Evolutionary conservation across 2,329 filamentous ascomycete species (phyloP), one percentile per base, ranked within the genome.

Genomic region (Colletotrichum zoysiae): DNA sequence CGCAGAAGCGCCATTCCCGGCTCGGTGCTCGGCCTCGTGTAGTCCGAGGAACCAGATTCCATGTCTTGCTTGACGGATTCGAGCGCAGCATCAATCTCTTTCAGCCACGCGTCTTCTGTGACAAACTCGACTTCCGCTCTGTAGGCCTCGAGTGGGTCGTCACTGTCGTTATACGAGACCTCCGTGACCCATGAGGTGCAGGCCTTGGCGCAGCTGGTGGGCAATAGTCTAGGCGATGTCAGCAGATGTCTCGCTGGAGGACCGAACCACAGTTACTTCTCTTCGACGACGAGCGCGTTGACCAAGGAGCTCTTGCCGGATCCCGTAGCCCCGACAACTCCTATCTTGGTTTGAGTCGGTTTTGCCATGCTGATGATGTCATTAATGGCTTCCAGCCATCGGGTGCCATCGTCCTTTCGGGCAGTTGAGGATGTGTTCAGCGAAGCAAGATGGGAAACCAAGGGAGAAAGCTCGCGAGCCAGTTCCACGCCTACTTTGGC

Each of bases 131-230:
- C 83, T 59, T 89, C 85, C 0, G 87, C 89, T 2, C 81, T 79
- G 74, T 91, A 91, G 0, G 42, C 66, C 44, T 75, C 53, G 0
- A 65, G 40, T 0, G 81, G 78, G 6, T 84, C 76, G 0, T 82
- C 76, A 65, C 91, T 91, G 78, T 84, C 91, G 65, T 91, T 91
- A 78, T 84, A 91, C 0, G 85, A 85, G 1, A 92, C 83, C 74
- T 91, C 89, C 0, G 89, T 91, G 0, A 89, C 85, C 0, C 88
- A 86, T 0, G 89, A 88, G 0, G 89, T 91, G 69, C 88, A 91
- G 0, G 89, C 89, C 38, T 87, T 81, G 84, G 90, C 87, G 76
- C 88, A 88, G 67, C 76, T 82, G 0, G 81, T 83, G 0, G 79
- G 82, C 1, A 82, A 67, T 11, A 83, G 73, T 84, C 83, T 83